These are phyloP conservation scores for Aspergillus steynii DNA, from an alignment of 495 filamentous ascomycete species.

Conservation along the genomic window DNA sequence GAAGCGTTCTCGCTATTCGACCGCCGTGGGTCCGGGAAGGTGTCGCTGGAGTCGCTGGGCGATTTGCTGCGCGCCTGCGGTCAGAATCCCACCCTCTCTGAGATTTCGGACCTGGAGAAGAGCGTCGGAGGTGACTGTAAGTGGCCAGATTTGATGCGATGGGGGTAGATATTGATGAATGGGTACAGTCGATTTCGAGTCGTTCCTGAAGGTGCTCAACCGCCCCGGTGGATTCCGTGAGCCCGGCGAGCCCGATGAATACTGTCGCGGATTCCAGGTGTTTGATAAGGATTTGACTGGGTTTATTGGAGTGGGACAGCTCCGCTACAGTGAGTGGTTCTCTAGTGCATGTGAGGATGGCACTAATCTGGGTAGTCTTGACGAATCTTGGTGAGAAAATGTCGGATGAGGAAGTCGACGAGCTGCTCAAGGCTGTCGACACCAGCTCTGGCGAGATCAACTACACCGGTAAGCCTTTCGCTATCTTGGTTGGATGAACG, in stretches of 20 bases:
- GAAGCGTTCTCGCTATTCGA: conserved; percentile 99
- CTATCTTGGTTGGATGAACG: neutral
- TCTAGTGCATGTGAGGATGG: neutral
- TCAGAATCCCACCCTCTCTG: conserved; percentile 92
- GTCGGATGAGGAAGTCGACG: conserved; percentile 97
- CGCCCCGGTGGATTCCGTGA: conserved; percentile 97
- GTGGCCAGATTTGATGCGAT: conserved; percentile 31
- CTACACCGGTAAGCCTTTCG: conserved; percentile 71
- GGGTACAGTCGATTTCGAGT: conserved; percentile 87
- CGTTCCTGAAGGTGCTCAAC: conserved; percentile 93
- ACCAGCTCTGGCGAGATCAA: conserved; percentile 93
- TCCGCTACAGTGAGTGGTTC: conserved; percentile 72
- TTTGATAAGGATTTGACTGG: conserved; percentile 99
- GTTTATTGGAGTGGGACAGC: conserved; percentile 93
- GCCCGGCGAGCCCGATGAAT: conserved; percentile 95
- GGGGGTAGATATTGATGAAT: neutral
- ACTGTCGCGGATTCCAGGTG: conserved; percentile 96
- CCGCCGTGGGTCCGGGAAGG: conserved; percentile 92
- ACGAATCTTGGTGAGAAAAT: conserved; percentile 99
- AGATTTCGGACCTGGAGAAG: conserved; percentile 88
- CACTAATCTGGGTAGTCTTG: conserved; percentile 57
- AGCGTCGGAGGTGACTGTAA: conserved; percentile 85
- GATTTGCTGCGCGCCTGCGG: conserved; percentile 95
- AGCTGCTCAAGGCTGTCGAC: conserved; percentile 95
- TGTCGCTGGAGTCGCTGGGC: conserved; percentile 80